Evolutionary conservation across 352 stramenopile genomes (phyloP), one percentile per base, ranked within the genome.

Genomic region (Phytophthora capsici): DNA sequence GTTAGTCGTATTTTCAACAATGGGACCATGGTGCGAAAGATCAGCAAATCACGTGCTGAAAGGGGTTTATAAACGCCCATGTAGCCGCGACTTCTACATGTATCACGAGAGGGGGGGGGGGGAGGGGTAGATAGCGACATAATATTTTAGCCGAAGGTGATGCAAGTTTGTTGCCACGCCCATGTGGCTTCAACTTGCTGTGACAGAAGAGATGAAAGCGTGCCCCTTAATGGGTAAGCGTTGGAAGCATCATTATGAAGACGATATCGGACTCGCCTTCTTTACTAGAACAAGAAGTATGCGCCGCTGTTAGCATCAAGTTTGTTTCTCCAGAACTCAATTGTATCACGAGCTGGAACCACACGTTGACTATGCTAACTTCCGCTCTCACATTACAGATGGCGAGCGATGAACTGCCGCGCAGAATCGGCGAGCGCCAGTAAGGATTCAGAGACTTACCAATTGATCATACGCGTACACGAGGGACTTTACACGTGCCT

Each of bases 131-230:
- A n/a, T n/a, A n/a, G n/a, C n/a, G n/a, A n/a, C n/a, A 25, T 44
- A 38, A 1, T 44, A 44, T 34, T 14, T 8, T 20, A 44, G 37
- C 37, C 40, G 25, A 26, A 46, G 19, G 32, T 59, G 2, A 17
- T 66, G 7, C 41, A 66, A 57, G 38, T 66, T 30, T 44, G 59
- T 0, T 62, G 59, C 17, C 37, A 52, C 6, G 49, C 59, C 1
- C 51, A 69, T 13, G 46, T 63, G n/a, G 0, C 46, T 69, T 12
- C 52, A 59, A 40, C 37, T 63, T 10, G 60, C 17, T 14, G 60
- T 69, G 2, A 69, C 48, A 40, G 51, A 52, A 36, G 45, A 45
- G 0, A 2, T 58, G 12, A 58, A 43, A 16, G 14, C 30, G 16
- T 69, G 37, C 30, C 16, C 26, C 6, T 12, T 46, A 14, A 30